Base-by-base conservation (phyloP, 2,329 filamentous ascomycete genomes). In the Clarireedia homoeocarpa region DNA sequence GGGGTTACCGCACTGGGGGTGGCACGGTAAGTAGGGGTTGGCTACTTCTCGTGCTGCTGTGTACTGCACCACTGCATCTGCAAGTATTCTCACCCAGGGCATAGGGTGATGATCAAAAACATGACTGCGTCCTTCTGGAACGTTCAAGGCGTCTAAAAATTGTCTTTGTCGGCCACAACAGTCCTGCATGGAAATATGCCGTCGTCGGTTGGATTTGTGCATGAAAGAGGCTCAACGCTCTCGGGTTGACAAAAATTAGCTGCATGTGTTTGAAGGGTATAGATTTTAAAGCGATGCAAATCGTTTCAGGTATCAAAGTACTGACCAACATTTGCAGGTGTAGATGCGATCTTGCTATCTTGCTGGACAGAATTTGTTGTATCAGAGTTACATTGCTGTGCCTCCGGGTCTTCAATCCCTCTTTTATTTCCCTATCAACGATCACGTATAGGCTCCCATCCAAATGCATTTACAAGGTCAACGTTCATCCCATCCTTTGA, bases 101-200 rank as follows among this genome's bases (percentile, higher is more conserved):
- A 12, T 12, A 34, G 30, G 30, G 30, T 34, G 30, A 12, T 34
- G 4, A 12, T 14, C 30, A 40, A 51, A 51, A 20, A 10, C 40
- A 34, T 34, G 30, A 12, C 30, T 14, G 53, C 53, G 6, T 55
- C 49, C 53, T 55, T 55, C 53, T 55, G 27, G 53, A 55, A 55
- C 20, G 30, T 51, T 12, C 38, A 50, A 36, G 27, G 46, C 53
- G 53, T 55, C 46, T 55, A 50, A 50, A 24, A 15, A 4, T 24
- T 45, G 38, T 55, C 17, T 27, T 10, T 4, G 10, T 38, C 46
- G 38, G 10, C 38, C 27, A 44, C 14, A 17, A 26, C 7, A 48
- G 27, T 26, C 7, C 23, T 53, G 44, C 51, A 30, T 48, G 15
- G 4, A 53, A 26, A 44, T 49, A 20, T 36, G 39, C 46, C 48